These are phyloP conservation scores for Talaromyces sp. DNA, from an alignment of 2,329 filamentous ascomycete species.

Conservation along the genomic window DNA sequence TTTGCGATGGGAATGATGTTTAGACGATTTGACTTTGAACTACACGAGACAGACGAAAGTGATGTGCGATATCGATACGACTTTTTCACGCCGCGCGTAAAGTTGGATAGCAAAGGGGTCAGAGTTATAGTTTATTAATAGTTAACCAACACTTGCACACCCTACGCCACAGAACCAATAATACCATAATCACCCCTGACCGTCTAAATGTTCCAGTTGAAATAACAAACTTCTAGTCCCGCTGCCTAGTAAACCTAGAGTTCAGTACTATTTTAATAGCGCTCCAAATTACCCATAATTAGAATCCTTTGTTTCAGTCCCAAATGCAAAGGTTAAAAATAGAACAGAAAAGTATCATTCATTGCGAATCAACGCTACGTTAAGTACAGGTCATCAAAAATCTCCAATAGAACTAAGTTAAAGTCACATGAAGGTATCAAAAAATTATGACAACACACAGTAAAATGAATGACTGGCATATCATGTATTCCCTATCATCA, in stretches of 20 bases:
- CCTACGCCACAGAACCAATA: background rate
- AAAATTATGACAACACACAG: background rate
- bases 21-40: constrained; percentile 9
- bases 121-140: constrained; percentile 15
- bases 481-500: background rate
- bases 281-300: background rate
- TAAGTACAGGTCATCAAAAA: background rate
- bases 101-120: constrained; percentile 21
- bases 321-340: background rate
- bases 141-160: background rate
- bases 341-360: background rate
- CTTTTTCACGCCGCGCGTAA: constrained; percentile 16
- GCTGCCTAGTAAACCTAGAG: background rate
- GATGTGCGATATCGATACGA: constrained; percentile 9
- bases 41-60: constrained; percentile 7
- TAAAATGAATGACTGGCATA: background rate
- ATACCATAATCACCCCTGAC: background rate
- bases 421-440: background rate
- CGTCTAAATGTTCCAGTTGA: background rate
- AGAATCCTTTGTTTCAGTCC: background rate
- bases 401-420: background rate
- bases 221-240: background rate
- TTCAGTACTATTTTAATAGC: background rate
- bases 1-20: constrained; percentile 11
- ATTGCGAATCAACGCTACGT: background rate